phyloP scores from a whole-genome alignment of 2,329 filamentous ascomycete genomes.

The Leptographium lundbergii region DNA sequence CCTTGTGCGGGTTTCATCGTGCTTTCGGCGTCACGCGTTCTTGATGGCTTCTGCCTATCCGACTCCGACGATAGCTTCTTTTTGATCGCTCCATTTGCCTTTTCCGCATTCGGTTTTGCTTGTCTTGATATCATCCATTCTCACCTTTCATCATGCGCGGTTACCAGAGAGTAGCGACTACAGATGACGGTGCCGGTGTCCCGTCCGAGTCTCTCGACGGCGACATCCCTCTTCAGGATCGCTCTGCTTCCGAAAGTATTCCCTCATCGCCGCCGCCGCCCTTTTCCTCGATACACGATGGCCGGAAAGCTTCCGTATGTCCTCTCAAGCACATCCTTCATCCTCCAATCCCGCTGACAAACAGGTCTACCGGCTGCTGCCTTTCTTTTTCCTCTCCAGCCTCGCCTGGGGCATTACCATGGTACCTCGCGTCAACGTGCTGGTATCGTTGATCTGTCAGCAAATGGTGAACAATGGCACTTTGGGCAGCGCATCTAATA shows the following conservation, averaged over 20 bases:
- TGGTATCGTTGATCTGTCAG: conserved; percentile 1
- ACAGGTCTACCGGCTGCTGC: neutral
- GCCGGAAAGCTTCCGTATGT: neutral
- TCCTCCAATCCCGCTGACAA: neutral
- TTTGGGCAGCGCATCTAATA: no score
- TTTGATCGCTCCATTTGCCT: neutral
- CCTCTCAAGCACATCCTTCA: neutral
- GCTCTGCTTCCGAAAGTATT: neutral
- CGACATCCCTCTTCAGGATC: neutral
- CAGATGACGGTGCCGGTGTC: neutral
- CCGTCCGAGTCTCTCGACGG: neutral
- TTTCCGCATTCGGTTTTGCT: neutral
- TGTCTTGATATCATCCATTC: neutral
- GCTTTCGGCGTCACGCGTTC: no score
- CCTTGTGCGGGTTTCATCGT: no score
- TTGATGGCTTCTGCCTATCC: no score
- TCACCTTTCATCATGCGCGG: neutral
- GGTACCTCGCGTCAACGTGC: conserved; percentile 1
- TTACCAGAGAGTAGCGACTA: neutral
- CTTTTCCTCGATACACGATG: no score
- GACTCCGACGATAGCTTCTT: no score
- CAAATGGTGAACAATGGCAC: neutral
- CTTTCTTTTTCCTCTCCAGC: neutral
- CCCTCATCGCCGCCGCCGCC: neutral
- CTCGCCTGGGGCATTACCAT: neutral